Base-by-base conservation (phyloP, 108 stramenopile genomes). In the Mayamaea pseudoterrestris region DNA sequence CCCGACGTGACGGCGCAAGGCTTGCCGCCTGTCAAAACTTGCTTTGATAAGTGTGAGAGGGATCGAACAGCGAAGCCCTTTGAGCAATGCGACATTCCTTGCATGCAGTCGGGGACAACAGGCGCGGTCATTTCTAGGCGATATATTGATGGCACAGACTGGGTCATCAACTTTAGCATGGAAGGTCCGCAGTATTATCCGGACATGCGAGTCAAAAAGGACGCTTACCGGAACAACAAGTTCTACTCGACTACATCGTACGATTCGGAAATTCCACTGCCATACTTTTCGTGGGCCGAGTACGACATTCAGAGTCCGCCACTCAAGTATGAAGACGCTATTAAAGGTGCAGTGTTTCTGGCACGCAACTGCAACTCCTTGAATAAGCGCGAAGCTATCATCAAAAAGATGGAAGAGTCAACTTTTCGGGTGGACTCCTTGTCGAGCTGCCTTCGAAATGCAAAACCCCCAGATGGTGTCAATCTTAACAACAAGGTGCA, bases 221-320 rank as follows among this genome's bases (percentile, higher is more conserved):
- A 22, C 1, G 57, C 42, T 7, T 57, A 63, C 34, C 43, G 31
- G 13, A 29, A 69, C 11, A 41, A 66, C 30, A 31, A 65, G 20
- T 80, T 67, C 37, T 80, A 70, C 42, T 63, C 73, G 7, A 76
- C 74, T 0, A 80, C 83, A 37, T 79, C 77, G n/a, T 80, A 79
- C 43, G 48, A 56, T 50, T 74, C 73, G 1, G 78, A 77, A 39
- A 52, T 85, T 23, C 83, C 78, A 0, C 18, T 63, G 16, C 61
- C 83, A 1, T 85, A 80, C 51, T 78, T 72, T 49, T 75, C 78
- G 4, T 65, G 58, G 59, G 46, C 44, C 12, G 77, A 76, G 21
- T 68, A 74, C 47, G 25, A 46, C 3, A 55, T 76, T 29, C 57
- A 69, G 28, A 42, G 54, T 32, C 60, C 69, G 0, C 46, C 69